These are phyloP conservation scores for Rickenella mellea DNA, from an alignment of 768 basidiomycete genomes.

Conservation along the genomic window DNA sequence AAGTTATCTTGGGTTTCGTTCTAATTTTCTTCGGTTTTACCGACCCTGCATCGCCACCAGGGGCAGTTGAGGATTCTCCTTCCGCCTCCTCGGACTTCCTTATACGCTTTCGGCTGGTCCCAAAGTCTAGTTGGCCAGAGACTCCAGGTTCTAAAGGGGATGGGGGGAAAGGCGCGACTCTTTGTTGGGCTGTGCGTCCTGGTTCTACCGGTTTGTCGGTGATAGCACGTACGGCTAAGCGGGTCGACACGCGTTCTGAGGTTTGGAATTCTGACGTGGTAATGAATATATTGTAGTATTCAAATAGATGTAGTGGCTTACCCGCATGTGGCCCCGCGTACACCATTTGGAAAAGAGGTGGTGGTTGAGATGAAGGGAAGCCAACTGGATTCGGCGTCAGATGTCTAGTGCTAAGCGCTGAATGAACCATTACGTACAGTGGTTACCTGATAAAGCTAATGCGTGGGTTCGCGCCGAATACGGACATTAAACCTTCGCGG, in stretches of 20 bases:
- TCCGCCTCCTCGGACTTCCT: not conserved
- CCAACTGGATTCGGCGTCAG: too few relatives aligned
- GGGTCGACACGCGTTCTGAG: constrained; percentile 47
- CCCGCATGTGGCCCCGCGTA: not conserved
- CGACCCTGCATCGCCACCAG: constrained; percentile 2
- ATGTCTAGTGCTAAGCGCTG: not conserved
- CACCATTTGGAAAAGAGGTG: not conserved
- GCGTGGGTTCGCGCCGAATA: not conserved
- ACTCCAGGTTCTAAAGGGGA: not conserved
- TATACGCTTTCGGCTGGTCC: not conserved
- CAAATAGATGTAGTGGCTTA: not conserved
- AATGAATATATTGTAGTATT: constrained; percentile 2
- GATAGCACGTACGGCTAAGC: constrained; percentile 31
- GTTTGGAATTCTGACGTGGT: constrained; percentile 38
- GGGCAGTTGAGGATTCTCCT: not conserved
- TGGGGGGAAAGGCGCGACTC: not conserved
- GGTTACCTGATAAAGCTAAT: not conserved
- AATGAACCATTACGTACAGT: not conserved
- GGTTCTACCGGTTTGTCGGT: not conserved
- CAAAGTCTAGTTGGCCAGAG: not conserved
- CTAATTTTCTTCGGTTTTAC: constrained; percentile 41
- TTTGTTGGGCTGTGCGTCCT: not conserved
- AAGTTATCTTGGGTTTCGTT: constrained; percentile 21
- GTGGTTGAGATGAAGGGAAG: not conserved
- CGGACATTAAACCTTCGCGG: constrained; percentile 1